Evolutionary conservation across 2,329 filamentous ascomycete species (phyloP), one percentile per base, ranked within the genome.

Genomic region (Aspergillus alliaceus): DNA sequence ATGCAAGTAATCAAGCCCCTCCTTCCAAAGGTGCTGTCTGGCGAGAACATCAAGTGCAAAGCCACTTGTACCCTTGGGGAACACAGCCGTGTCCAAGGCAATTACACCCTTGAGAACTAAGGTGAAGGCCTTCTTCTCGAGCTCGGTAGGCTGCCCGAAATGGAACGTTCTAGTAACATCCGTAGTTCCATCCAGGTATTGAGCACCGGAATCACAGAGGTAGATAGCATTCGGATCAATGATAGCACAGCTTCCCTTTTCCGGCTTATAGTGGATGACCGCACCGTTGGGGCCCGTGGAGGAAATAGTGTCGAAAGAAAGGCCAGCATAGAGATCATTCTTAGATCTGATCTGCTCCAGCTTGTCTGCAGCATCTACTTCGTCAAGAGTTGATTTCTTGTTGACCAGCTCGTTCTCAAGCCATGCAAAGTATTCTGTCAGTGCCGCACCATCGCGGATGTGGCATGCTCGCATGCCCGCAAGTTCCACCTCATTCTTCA

Each of bases 381-480:
- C 95, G 68, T 98, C 92, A 7, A 99, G 76, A 4, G 79, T 83
- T 1, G 83, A 83, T 60, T 89, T 89, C 72, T 93, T 88, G 63
- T 82, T 85, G 57, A 90, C 72, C 24, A 99, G 80, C 69, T 97
- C 89, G 67, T 97, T 85, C 74, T 99, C 95, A 3, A 99, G 83
- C 95, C 95, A 99, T 12, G 95, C 91, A 73, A 99, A 97, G 73
- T 92, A 99, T 71, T 96, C 87, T 55, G 86, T 93, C 59, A 98
- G 76, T 2, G 95, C 93, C 47, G 91, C 92, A 47, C 95, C 95
- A 69, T 99, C 95, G 62, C 95, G 87, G 64, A 98, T 86, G 71
- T 99, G 95, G 71, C 95, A 98, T 56, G 90, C 85, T 59, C 92
- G 86, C 95, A 99, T 98, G 59, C 95, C 95, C 66, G 91, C 86